Evolutionary conservation across 169 alveolate genomes (phyloP).

Genomic region (Miamiensis avidus): DNA sequence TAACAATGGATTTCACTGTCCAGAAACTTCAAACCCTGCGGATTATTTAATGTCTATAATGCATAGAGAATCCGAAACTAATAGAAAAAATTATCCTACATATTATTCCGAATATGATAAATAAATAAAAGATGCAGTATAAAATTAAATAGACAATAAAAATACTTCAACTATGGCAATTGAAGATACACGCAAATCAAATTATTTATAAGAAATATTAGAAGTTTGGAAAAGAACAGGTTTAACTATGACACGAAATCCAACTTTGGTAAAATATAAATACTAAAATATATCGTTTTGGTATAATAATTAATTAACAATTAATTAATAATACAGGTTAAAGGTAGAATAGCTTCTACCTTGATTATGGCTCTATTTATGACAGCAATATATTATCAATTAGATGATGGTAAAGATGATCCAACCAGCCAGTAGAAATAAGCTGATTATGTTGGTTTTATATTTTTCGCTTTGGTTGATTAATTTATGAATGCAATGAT

Average conservation of each 20-base stretch:
- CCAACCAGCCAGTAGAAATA: not conserved
- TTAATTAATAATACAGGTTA: not conserved
- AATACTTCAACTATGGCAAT: no score
- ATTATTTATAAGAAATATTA: no score
- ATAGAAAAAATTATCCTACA: not conserved
- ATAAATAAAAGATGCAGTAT: no score
- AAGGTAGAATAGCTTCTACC: not conserved
- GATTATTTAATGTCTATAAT: conserved; percentile 37
- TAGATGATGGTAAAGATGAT: not conserved
- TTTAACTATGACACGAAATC: no score
- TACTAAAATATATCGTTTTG: no score
- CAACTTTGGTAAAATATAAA: no score
- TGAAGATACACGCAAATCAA: no score
- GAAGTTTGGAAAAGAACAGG: no score
- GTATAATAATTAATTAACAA: not conserved
- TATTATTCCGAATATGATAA: no score
- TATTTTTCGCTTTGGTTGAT: conserved; percentile 31
- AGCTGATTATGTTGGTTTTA: conserved; percentile 26
- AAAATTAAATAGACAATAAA: no score
- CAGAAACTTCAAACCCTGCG: conserved; percentile 35
- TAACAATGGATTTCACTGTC: conserved; percentile 36
- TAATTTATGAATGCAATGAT: conserved; percentile 30
- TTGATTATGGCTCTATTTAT: conserved; percentile 1
- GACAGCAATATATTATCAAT: not conserved
- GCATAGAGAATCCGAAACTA: conserved; percentile 30